Conservation (phyloP, 805 yeast genomes). For the Barnettozyma vustinii region DNA sequence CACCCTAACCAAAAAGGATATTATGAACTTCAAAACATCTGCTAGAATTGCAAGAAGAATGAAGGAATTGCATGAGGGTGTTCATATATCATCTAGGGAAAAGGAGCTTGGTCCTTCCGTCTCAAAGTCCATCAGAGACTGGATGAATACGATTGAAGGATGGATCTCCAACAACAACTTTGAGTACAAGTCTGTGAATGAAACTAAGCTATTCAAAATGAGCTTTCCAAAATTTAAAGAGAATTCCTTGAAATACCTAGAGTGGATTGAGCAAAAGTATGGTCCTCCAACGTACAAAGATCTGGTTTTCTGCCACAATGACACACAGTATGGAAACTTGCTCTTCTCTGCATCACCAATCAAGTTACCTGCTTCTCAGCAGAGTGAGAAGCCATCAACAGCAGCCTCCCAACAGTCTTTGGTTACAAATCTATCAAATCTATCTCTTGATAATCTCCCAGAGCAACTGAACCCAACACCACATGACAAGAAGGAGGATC, state of each 20-base stretch:
- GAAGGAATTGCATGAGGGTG: conserved; percentile 87
- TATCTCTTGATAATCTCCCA: conserved; percentile 20
- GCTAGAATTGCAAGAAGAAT: conserved; percentile 91
- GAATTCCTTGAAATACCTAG: conserved; percentile 46
- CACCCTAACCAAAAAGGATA: conserved; percentile 67
- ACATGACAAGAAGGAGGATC: conserved; percentile 46
- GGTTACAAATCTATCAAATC: conserved; percentile 16
- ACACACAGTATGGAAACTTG: conserved; percentile 93
- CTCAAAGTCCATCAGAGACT: conserved; percentile 66
- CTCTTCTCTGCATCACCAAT: conserved; percentile 52
- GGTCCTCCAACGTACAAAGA: conserved; percentile 36
- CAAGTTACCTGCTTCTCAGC: conserved; percentile 18
- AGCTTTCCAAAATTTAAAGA: conserved; percentile 46
- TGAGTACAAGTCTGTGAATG: conserved; percentile 15
- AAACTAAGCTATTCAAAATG: conserved; percentile 36
- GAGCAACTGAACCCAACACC: conserved; percentile 29
- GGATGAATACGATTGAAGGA: conserved; percentile 50
- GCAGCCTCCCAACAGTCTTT: conserved; percentile 8
- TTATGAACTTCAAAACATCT: conserved; percentile 70
- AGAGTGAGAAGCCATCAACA: conserved; percentile 1
- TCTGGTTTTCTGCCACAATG: conserved; percentile 88
- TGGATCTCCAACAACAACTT: conserved; percentile 37
- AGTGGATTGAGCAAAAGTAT: conserved; percentile 56
- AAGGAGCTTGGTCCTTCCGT: conserved; percentile 53
- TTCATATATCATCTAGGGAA: conserved; percentile 58